Percentiles rank a stretch among this genome's conserved stretches.
Conservation (phyloP, 768 basidiomycete species). For the Amanita subjunquillea region DNA sequence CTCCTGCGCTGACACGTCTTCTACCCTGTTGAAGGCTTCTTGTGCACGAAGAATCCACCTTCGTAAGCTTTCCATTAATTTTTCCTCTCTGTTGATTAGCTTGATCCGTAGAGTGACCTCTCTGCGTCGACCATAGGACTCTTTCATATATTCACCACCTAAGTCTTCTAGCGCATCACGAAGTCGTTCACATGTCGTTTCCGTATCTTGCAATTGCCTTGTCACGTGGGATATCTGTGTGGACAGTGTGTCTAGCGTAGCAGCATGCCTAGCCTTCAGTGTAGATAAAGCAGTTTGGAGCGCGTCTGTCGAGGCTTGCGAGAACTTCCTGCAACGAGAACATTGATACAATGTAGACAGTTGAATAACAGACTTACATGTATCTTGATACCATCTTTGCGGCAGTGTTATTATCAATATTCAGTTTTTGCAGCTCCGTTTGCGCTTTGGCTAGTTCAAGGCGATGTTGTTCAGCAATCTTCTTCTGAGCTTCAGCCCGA, state of each 20-base stretch:
- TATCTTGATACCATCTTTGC: conserved; percentile 80
- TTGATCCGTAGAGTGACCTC: conserved; percentile 59
- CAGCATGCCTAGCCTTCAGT: conserved; percentile 50
- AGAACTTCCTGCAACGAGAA: conserved; percentile 56
- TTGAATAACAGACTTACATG: conserved; percentile 40
- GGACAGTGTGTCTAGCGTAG: conserved; percentile 48
- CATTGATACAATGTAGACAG: neutral
- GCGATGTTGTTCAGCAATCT: conserved; percentile 30
- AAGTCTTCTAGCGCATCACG: conserved; percentile 58
- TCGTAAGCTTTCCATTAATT: conserved; percentile 39
- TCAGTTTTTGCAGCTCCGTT: conserved; percentile 42
- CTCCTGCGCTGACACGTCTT: conserved; percentile 15
- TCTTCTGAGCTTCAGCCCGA: conserved; percentile 35
- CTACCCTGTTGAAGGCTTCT: conserved; percentile 23
- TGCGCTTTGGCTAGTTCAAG: conserved; percentile 33
- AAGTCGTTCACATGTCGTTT: conserved; percentile 34
- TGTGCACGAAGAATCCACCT: conserved; percentile 45
- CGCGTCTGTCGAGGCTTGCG: conserved; percentile 59
- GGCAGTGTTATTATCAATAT: conserved; percentile 62
- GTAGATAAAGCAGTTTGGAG: conserved; percentile 52
- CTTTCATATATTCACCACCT: conserved; percentile 59
- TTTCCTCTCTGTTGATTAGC: conserved; percentile 57
- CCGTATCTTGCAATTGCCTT: conserved; percentile 31
- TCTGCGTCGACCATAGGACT: conserved; percentile 60
- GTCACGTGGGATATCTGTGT: conserved; percentile 36